Evolutionary conservation across 2,329 filamentous ascomycete species (phyloP), one percentile per base, ranked within the genome.

Genomic region (Dactylella cylindrospora): DNA sequence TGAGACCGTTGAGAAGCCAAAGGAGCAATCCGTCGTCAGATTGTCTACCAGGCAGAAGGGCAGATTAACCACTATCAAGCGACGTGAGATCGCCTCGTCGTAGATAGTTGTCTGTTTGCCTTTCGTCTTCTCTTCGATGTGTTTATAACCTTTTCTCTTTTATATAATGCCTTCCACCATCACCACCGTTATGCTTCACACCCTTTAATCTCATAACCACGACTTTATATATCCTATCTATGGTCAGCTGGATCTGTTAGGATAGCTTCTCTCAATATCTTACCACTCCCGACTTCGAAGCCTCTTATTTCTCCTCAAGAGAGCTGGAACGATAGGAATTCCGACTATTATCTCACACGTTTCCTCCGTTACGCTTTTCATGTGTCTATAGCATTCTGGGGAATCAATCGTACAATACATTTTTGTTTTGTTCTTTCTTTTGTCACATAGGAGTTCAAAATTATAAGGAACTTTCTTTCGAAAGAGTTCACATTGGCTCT

Each of bases 31-130:
- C 12, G 38, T 66, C 17, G 72, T 76, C 69, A 87, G 85, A 76
- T 82, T 98, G 74, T 87, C 78, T 82, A 88, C 87, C 73, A 88
- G 91, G 82, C 93, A 98, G 84, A 90, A 90, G 76, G 93, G 89
- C 71, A 74, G 77, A 71, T 77, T 80, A 72, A 73, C 77, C 73
- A 79, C 40, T 28, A 57, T 55, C 52, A 52, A 55, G 22, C 50
- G 59, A 55, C 50, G 80, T 75, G 80, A 81, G 70, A 80, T 85
- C 73, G 81, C 80, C 69, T 74, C 78, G 70, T 75, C 77, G 70
- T 80, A 78, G 55, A 49, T 40, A 44, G 39, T 41, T 51, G 45
- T 17, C 44, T 52, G 25, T 46, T 29, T 57, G 50, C 52, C 44
- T 46, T 26, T 47, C 49, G 23, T 57, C 44, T 50, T 39, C 49